Base-by-base conservation (phyloP, 2,329 filamentous ascomycete species). In the Hortaea werneckii region DNA sequence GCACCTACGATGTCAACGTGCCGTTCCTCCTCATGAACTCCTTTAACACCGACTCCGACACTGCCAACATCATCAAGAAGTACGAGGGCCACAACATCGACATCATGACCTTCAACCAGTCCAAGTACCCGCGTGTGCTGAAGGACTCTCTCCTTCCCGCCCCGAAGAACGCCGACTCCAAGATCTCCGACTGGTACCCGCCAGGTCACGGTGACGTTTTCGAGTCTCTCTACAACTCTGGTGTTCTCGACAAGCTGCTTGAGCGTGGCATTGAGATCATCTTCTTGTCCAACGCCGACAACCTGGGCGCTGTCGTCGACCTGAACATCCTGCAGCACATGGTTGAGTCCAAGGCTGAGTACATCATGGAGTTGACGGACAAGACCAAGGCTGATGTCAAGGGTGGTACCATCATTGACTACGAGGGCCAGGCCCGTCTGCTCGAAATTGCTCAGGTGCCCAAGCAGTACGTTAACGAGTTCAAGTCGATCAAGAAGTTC, bases 401-500 rank as follows among this genome's bases (percentile, higher is more conserved):
- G 85, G 92, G 92, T 82, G 92, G 92, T 74, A 98, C 92, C 69
- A 98, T 98, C 69, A 98, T 98, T 64, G 90, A 98, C 75, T 95
- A 95, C 72, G 92, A 98, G 68, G 90, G 90, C 63, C 89, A 86
- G 47, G 90, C 94, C 58, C 89, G 92, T 65, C 84, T 98, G 57
- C 85, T 98, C 44, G 92, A 98, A 76, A 95, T 98, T 62, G 92
- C 92, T 10, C 92, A 98, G 77, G 92, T 98, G 32, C 92, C 92
- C 72, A 98, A 96, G 82, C 87, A 98, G 77, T 92, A 98, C 73
- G 87, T 92, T 68, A 96, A 98, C 74, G 92, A 98, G 76, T 98
- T 98, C 87, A 98, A 98, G 83, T 95, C 89, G 41, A 98, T 98
- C 79, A 98, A 98, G 84, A 98, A 98, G 80, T 98, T 98, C 85